A percentile compares a stretch with the other conserved stretches of the same genome.
Conservation (phyloP, 306 rosid species). For the Malus domestica region DNA sequence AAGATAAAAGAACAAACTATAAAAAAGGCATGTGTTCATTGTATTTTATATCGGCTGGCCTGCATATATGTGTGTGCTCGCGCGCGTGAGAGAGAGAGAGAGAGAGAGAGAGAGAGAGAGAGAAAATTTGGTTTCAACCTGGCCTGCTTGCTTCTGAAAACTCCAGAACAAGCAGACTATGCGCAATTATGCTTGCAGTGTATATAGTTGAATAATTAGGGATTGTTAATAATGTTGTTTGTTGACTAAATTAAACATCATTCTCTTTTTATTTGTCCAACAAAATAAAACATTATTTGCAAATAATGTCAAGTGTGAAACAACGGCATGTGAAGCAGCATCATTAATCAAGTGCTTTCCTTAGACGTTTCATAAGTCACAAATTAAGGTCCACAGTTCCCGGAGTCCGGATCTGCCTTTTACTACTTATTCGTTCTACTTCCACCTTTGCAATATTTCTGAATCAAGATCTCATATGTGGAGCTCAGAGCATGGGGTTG, state of each 20-base stretch:
- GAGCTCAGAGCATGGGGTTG: too few relatives aligned
- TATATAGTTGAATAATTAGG: constrained; percentile 22
- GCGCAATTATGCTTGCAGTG: constrained; percentile 14
- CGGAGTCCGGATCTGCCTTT: neutral
- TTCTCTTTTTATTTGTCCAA: constrained; percentile 1
- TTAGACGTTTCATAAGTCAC: constrained; percentile 12
- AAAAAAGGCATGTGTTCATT: neutral
- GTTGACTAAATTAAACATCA: constrained; percentile 21
- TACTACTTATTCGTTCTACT: too few relatives aligned
- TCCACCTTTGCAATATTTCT: too few relatives aligned
- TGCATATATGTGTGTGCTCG: neutral
- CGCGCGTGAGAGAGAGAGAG: neutral
- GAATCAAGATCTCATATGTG: too few relatives aligned
- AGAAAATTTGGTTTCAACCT: neutral
- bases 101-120: constrained; percentile 5
- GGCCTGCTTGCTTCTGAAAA: neutral
- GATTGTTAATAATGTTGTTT: constrained; percentile 14
- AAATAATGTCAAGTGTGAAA: neutral
- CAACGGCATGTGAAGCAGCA: constrained; percentile 4
- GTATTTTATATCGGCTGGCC: neutral
- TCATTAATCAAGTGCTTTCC: constrained; percentile 9
- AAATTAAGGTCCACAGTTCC: neutral
- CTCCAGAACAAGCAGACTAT: neutral
- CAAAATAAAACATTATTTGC: too few relatives aligned
- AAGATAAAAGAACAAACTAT: neutral